Evolutionary conservation across 495 filamentous ascomycete genomes (phyloP).

Genomic region (Neurospora sp.): DNA sequence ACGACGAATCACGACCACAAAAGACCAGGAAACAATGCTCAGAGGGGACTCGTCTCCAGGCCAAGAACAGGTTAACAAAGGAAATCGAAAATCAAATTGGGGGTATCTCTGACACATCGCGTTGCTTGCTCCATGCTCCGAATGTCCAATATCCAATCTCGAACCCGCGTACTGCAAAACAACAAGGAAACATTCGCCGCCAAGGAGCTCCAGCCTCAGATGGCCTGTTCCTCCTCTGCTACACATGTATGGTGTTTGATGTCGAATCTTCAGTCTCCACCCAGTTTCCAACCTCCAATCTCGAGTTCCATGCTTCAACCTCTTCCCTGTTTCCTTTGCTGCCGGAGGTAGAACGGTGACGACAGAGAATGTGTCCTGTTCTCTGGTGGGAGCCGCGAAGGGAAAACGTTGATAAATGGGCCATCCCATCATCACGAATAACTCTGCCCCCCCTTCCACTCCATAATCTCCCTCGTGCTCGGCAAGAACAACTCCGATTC

Average conservation of each 20-base stretch:
- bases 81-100: neutral
- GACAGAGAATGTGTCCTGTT: neutral
- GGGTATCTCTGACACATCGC: neutral
- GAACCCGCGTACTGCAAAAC: neutral
- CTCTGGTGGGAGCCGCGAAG: too few relatives aligned
- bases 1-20: neutral
- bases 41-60: neutral
- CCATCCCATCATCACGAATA: neutral
- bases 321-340: too few relatives aligned
- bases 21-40: neutral
- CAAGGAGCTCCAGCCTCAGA: neutral
- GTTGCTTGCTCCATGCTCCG: neutral
- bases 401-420: too few relatives aligned
- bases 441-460: conserved; percentile 16
- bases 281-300: neutral
- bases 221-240: neutral
- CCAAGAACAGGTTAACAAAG: neutral
- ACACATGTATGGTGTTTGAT: neutral
- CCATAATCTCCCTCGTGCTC: conserved; percentile 22
- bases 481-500: conserved; percentile 16
- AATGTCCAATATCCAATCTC: neutral
- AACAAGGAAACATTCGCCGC: neutral
- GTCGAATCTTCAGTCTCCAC: neutral
- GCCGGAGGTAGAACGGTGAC: neutral
- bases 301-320: neutral